Conservation (phyloP, 305 asterid species). For the Fraxinus platypoda region DNA sequence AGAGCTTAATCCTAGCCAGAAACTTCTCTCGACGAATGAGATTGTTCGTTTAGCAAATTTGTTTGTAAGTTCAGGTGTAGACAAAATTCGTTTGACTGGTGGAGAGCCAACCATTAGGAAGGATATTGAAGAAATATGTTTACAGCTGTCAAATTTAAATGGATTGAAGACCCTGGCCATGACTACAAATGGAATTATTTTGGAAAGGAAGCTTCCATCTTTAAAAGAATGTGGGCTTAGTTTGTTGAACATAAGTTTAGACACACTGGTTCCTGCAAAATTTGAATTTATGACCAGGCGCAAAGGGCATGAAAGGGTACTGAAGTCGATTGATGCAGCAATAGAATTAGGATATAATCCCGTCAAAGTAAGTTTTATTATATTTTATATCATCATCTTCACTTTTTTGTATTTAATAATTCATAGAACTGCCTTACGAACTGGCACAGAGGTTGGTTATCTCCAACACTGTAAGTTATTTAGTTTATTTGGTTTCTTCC, state of each 20-base stretch:
- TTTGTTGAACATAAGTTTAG: slow-evolving; percentile 84
- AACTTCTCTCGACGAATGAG: slow-evolving; percentile 63
- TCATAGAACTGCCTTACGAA: not conserved
- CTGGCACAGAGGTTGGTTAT: not conserved
- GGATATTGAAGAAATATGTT: slow-evolving; percentile 86
- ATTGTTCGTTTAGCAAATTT: slow-evolving; percentile 69
- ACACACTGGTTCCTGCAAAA: slow-evolving; percentile 88
- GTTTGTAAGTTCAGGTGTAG: slow-evolving; percentile 84
- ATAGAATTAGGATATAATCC: slow-evolving; percentile 78
- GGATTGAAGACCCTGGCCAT: slow-evolving; percentile 81
- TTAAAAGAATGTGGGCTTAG: slow-evolving; percentile 75
- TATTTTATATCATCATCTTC: not conserved
- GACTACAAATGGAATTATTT: slow-evolving; percentile 82
- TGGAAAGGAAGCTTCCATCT: slow-evolving; percentile 76
- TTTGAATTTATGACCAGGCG: slow-evolving; percentile 91
- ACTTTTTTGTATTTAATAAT: not conserved
- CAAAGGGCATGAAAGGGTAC: slow-evolving; percentile 89
- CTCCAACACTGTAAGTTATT: not conserved
- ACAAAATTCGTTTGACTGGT: slow-evolving; percentile 92
- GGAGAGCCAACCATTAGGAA: slow-evolving; percentile 89
- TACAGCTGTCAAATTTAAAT: slow-evolving; percentile 54
- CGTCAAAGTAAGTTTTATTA: slow-evolving; percentile 60
- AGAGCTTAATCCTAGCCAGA: slow-evolving; percentile 69
- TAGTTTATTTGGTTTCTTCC: not conserved
- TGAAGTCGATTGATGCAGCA: slow-evolving; percentile 79